phyloP scores from a whole-genome alignment of 805 yeast genomes.

The Hanseniaspora pseudoguilliermondii region DNA sequence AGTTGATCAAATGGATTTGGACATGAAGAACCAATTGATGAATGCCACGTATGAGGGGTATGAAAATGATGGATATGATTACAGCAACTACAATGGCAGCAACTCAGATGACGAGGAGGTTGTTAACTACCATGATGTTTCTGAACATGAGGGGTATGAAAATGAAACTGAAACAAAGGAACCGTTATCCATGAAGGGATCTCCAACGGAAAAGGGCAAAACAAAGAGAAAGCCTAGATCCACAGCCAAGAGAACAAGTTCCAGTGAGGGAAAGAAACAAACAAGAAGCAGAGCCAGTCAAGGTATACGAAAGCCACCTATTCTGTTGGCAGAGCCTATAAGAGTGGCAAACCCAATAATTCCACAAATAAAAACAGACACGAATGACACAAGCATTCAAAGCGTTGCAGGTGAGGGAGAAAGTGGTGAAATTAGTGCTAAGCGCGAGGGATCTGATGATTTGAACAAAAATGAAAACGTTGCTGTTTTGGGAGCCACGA shows the following conservation, averaged over 20 bases:
- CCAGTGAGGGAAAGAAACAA: neutral
- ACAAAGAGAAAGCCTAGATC: neutral
- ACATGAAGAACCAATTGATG: conserved; percentile 1
- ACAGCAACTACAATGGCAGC: neutral
- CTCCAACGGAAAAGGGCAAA: neutral
- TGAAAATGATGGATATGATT: neutral
- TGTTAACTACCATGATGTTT: neutral
- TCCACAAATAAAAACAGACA: neutral
- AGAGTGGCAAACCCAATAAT: conserved; percentile 12
- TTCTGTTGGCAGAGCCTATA: conserved; percentile 10
- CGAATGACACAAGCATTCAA: neutral
- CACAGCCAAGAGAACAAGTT: neutral
- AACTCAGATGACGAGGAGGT: neutral
- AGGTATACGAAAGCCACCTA: neutral
- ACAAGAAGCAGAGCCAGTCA: neutral
- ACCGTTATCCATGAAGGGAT: neutral
- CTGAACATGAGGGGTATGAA: neutral
- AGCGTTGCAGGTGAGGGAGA: neutral
- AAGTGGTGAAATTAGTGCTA: neutral
- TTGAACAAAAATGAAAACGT: conserved; percentile 40
- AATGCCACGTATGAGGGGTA: neutral
- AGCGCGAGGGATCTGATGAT: neutral
- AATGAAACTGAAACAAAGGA: neutral
- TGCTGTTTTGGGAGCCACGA: conserved; percentile 71
- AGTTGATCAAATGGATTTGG: neutral